A percentile compares a stretch with the other conserved stretches of the same genome.
phyloP scores from a whole-genome alignment of 2,329 filamentous ascomycete species.

The Fusarium sp. region DNA sequence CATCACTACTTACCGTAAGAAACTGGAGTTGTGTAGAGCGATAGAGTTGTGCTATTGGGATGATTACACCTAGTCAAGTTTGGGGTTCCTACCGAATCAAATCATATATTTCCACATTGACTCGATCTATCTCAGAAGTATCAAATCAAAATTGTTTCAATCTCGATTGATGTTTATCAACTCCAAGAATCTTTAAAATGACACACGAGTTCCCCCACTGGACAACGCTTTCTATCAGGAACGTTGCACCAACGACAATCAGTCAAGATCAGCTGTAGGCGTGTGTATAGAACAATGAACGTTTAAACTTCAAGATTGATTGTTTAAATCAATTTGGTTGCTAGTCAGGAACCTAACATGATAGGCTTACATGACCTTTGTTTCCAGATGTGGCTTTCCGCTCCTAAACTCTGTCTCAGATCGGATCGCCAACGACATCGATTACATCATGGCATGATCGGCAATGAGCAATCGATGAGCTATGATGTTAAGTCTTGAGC shows the following conservation, averaged over 20 bases:
- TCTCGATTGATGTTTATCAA: neutral
- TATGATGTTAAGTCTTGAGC: conserved; percentile 24
- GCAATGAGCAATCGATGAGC: conserved; percentile 3
- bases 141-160: too few relatives aligned
- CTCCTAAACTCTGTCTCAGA: conserved; percentile 16
- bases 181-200: neutral
- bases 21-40: neutral
- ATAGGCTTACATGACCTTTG: neutral
- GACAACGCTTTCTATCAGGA: neutral
- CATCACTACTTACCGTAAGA: neutral
- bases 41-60: too few relatives aligned
- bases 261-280: neutral
- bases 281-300: conserved; percentile 6
- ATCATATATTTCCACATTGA: too few relatives aligned
- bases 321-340: neutral
- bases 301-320: neutral
- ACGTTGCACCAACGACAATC: neutral
- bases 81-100: too few relatives aligned
- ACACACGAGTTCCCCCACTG: conserved; percentile 1
- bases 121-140: too few relatives aligned
- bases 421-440: conserved; percentile 27
- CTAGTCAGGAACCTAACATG: conserved; percentile 14
- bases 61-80: too few relatives aligned
- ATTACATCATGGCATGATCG: conserved; percentile 32
- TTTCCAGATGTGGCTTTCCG: conserved; percentile 7